These are phyloP conservation scores for Pochonia chlamydosporia DNA, from an alignment of 2,329 filamentous ascomycete species.

Conservation along the genomic window DNA sequence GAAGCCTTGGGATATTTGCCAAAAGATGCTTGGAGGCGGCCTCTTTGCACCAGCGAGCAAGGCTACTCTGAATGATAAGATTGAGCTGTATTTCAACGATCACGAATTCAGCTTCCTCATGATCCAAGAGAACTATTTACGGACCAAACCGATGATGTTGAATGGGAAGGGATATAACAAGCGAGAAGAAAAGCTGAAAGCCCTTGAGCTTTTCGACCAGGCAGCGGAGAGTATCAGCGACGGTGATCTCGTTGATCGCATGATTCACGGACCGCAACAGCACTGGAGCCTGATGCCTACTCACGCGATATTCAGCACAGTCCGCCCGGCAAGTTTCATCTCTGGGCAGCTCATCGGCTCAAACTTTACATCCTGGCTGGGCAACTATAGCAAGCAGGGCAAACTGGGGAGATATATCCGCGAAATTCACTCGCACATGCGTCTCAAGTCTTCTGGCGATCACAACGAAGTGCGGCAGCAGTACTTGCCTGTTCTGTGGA, in stretches of 20 bases:
- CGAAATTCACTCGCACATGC: slow-evolving; percentile 96
- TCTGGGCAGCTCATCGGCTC: slow-evolving; percentile 71
- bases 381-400: slow-evolving; percentile 84
- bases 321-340: slow-evolving; percentile 81
- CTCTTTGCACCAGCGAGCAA: slow-evolving; percentile 82
- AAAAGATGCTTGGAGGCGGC: slow-evolving; percentile 83
- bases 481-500: slow-evolving; percentile 86
- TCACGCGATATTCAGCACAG: slow-evolving; percentile 92
- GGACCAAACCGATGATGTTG: slow-evolving; percentile 66
- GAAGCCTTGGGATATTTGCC: slow-evolving; percentile 96
- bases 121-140: slow-evolving; percentile 97
- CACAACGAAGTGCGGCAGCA: slow-evolving; percentile 91
- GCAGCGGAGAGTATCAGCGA: slow-evolving; percentile 96
- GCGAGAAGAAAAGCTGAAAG: slow-evolving; percentile 69
- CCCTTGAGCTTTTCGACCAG: slow-evolving; percentile 78
- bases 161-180: slow-evolving; percentile 49
- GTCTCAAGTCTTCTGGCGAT: slow-evolving; percentile 82
- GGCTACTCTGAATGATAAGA: slow-evolving; percentile 90
- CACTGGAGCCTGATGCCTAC: slow-evolving; percentile 98
- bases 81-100: slow-evolving; percentile 98
- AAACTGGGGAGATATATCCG: slow-evolving; percentile 77
- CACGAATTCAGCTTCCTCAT: slow-evolving; percentile 97
- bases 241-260: slow-evolving; percentile 89
- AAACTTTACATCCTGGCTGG: slow-evolving; percentile 85
- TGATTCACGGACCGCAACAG: slow-evolving; percentile 98